Evolutionary conservation across 2,329 filamentous ascomycete genomes (phyloP), one percentile per base, ranked within the genome.

Genomic region (Dendrostoma leiphaemia): DNA sequence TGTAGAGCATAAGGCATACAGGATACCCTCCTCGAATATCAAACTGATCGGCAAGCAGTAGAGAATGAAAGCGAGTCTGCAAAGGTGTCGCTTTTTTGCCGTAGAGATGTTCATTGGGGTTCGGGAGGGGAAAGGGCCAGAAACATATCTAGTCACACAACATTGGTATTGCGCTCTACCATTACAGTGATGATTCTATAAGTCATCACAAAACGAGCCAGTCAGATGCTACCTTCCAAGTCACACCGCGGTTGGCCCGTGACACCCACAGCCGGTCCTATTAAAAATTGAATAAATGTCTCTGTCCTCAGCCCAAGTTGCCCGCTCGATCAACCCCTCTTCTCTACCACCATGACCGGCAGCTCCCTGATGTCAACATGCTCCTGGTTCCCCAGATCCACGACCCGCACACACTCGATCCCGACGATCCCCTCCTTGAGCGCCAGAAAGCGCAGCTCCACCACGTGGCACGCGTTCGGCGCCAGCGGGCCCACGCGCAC

Each of bases 311-410:
- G 34, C 48, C 12, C 23, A 29, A 17, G 4, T 6, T 53, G 37
- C 48, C n/a, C n/a, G n/a, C n/a, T n/a, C n/a, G n/a, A n/a, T 56
- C 41, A 48, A 35, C 54, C 57, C 24, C 53, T 60, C 56, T 53
- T 60, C 55, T 75, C 70, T 15, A 86, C 78, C 50, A 90, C 71
- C 62, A 91, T 82, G 41, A 81, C 84, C 0, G 90, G 90, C 59
- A 94, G 67, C 58, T 93, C 87, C 57, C 82, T 79, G 51, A 92
- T 84, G 68, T 93, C 89, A 3, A 90, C 85, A 64, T 89, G 86
- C 71, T 92, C 88, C 64, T 90, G 85, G 31, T 83, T 88, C 21
- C 76, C 82, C 56, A 93, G 67, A 67, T 94, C 90, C 3, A 92
- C 77, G 1, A 93, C 82, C 47, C 88, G 76, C 19, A 93, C 76